These are phyloP conservation scores for Astrephomene gubernaculifera DNA, from an alignment of 139 green algal species.

Conservation along the genomic window DNA sequence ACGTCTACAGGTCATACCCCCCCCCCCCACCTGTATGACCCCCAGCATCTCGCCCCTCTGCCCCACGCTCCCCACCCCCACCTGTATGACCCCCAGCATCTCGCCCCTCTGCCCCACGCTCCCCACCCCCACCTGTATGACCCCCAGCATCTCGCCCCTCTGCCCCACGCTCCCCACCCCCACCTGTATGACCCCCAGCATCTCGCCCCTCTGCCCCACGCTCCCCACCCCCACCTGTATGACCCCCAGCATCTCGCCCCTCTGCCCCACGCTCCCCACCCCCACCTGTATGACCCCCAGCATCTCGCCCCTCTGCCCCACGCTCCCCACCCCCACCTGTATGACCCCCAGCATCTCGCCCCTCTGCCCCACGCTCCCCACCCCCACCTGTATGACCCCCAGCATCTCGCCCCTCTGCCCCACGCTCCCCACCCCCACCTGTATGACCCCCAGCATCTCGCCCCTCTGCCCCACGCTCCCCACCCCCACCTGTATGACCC, in stretches of 20 bases:
- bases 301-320: conserved; percentile 66
- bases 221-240: conserved; percentile 50
- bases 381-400: conserved; percentile 51
- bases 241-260: conserved; percentile 65
- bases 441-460: conserved; percentile 69
- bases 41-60: conserved; percentile 65
- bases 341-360: conserved; percentile 66
- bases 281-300: conserved; percentile 60
- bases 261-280: conserved; percentile 58
- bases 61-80: conserved; percentile 58
- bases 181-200: conserved; percentile 66
- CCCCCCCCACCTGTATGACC: conserved; percentile 22
- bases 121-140: conserved; percentile 54
- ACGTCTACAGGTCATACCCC: neutral
- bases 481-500: conserved; percentile 52
- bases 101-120: conserved; percentile 54
- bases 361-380: conserved; percentile 58
- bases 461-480: conserved; percentile 57
- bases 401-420: conserved; percentile 69
- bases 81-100: conserved; percentile 69
- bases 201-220: conserved; percentile 60
- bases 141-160: conserved; percentile 65
- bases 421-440: conserved; percentile 51
- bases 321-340: conserved; percentile 49
- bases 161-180: conserved; percentile 58